Evolutionary conservation across 2,329 filamentous ascomycete species (phyloP).

Genomic region (Annulohypoxylon truncatum): DNA sequence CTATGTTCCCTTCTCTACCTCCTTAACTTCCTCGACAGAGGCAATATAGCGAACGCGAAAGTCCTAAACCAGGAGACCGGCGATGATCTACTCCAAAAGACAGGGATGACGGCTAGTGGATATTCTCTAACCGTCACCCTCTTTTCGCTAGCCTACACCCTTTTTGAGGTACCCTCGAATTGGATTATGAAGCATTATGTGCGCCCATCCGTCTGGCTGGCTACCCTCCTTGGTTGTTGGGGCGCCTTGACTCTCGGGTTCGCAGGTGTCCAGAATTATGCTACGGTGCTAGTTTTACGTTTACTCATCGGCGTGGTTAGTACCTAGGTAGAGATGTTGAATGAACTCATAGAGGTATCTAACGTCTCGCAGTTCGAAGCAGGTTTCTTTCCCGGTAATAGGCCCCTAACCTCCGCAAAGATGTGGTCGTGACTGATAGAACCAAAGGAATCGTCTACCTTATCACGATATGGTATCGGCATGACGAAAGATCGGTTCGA

Average conservation of each 20-base stretch:
- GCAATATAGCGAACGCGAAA: slow-evolving; percentile 63
- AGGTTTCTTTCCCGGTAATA: slow-evolving; percentile 65
- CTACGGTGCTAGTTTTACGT: slow-evolving; percentile 45
- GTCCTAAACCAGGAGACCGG: slow-evolving; percentile 53
- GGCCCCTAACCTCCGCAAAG: not conserved
- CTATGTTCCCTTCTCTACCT: slow-evolving; percentile 68
- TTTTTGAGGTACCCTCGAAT: slow-evolving; percentile 72
- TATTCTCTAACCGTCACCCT: slow-evolving; percentile 66
- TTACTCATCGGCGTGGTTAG: slow-evolving; percentile 63
- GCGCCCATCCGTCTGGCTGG: slow-evolving; percentile 71
- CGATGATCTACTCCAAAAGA: slow-evolving; percentile 55
- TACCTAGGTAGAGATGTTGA: not conserved
- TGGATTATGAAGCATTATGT: slow-evolving; percentile 69
- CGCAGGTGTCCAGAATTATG: slow-evolving; percentile 42
- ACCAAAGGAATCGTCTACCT: slow-evolving; percentile 42
- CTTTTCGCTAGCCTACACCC: slow-evolving; percentile 75
- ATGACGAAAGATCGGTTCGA: slow-evolving; percentile 40
- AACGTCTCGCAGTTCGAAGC: slow-evolving; percentile 56
- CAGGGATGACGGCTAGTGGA: slow-evolving; percentile 59
- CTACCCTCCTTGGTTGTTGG: slow-evolving; percentile 67
- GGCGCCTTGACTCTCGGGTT: slow-evolving; percentile 38
- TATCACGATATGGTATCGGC: slow-evolving; percentile 45
- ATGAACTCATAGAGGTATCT: not conserved
- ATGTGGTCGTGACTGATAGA: not conserved
- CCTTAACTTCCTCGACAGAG: slow-evolving; percentile 66